Conservation (phyloP, 2,329 filamentous ascomycete species). For the Sarocladium brachiariae region DNA sequence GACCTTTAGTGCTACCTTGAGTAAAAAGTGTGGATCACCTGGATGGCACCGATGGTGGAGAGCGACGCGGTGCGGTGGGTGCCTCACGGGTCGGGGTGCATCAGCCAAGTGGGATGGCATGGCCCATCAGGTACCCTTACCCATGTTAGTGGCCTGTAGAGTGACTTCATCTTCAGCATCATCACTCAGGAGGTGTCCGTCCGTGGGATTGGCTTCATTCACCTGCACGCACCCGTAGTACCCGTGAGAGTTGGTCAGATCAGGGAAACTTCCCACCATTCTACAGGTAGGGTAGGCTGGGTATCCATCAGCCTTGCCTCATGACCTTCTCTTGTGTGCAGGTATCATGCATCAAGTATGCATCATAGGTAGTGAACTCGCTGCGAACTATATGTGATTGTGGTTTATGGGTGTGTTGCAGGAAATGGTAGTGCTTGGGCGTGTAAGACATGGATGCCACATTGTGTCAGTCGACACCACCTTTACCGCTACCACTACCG, state of each 20-base stretch:
- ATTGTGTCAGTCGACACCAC: constrained; percentile 9
- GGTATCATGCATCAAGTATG: background rate
- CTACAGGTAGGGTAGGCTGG: background rate
- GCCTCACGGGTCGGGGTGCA: constrained; percentile 8
- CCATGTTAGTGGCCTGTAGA: background rate
- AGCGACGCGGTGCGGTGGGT: constrained; percentile 7
- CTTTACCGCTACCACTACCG: background rate
- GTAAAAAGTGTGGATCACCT: constrained; percentile 9
- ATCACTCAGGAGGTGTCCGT: background rate
- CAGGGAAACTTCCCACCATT: background rate
- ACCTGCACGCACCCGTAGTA: background rate
- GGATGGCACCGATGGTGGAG: constrained; percentile 5
- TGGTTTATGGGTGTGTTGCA: constrained; percentile 1
- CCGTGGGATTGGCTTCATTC: background rate
- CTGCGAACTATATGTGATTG: constrained; percentile 7
- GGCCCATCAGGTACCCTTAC: constrained; percentile 6
- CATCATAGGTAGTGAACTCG: background rate
- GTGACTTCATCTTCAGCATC: constrained; percentile 6
- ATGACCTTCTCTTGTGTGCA: background rate
- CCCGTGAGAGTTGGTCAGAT: constrained; percentile 1
- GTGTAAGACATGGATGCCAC: constrained; percentile 10
- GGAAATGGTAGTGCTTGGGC: background rate
- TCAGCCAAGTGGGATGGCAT: constrained; percentile 6
- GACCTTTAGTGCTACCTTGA: constrained; percentile 4
- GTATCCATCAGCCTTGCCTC: background rate